Conservation (phyloP, 2,329 filamentous ascomycete genomes). For the Phaeosphaeriaceae sp. region DNA sequence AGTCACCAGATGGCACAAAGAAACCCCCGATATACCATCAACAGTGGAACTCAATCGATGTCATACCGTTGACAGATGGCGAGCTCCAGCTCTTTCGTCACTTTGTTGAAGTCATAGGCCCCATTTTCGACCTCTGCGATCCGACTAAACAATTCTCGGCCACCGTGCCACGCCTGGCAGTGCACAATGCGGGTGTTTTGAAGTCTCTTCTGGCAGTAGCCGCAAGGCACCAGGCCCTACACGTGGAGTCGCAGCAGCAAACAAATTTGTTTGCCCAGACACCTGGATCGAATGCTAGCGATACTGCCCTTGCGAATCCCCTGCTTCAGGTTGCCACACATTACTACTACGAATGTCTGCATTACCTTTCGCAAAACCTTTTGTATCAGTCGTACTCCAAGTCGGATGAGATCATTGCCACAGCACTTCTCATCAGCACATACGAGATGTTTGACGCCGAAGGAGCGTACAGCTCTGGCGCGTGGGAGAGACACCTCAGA, state of each 20-base stretch:
- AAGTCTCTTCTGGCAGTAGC: constrained; percentile 65
- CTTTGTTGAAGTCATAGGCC: constrained; percentile 47
- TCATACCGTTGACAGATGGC: constrained; percentile 40
- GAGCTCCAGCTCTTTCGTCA: constrained; percentile 50
- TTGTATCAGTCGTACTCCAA: constrained; percentile 64
- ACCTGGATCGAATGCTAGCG: constrained; percentile 13
- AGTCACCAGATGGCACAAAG: constrained; percentile 9
- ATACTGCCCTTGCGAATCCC: constrained; percentile 27
- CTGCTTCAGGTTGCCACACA: constrained; percentile 49
- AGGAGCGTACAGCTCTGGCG: constrained; percentile 49
- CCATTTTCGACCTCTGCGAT: constrained; percentile 55
- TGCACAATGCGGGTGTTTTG: constrained; percentile 63
- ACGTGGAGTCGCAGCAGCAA: constrained; percentile 32
- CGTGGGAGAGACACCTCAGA: constrained; percentile 69
- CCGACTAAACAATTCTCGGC: constrained; percentile 48
- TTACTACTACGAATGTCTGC: constrained; percentile 70
- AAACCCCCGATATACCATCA: constrained; percentile 8
- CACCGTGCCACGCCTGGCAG: constrained; percentile 45
- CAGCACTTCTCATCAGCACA: constrained; percentile 65
- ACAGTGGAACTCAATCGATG: constrained; percentile 33
- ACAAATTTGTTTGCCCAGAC: constrained; percentile 39
- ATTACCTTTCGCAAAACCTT: constrained; percentile 67
- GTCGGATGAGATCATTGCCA: constrained; percentile 65
- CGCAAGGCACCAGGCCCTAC: constrained; percentile 59
- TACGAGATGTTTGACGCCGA: constrained; percentile 72